Base-by-base conservation (phyloP, 495 filamentous ascomycete genomes). In the Usnea hakonensis region DNA sequence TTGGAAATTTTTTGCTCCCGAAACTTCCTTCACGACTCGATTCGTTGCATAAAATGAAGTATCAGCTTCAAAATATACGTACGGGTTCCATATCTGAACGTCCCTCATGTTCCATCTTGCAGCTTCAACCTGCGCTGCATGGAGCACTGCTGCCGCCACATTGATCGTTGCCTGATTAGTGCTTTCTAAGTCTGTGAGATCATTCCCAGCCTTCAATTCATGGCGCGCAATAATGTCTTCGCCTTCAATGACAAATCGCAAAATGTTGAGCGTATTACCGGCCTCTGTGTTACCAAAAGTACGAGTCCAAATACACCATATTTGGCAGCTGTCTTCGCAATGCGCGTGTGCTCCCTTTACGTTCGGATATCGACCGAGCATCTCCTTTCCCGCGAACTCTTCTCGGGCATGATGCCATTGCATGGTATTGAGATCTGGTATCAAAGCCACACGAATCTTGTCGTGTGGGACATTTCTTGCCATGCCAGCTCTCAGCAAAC, bases 391-490 rank as follows among this genome's bases (percentile, higher is more conserved):
- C 61, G 91, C 87, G 70, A 90, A 96, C 43, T 95, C 89, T 76
- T 97, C 92, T 40, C 94, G 82, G 33, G 84, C 81, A 72, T 91
- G 83, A 70, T 96, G 91, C 93, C 94, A 98, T 60, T 83, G 75
- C 67, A 93, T 80, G 13, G 87, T 82, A 33, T 88, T 81, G 55
- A 83, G 75, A 63, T 91, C 84, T 3, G 94, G 94, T 41, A 88
- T 61, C 17, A 96, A 74, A 0, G 91, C 88, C 4, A 94, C 81
- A 26, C 75, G 73, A 5, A 73, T 79, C 32, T 76, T 79, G 26
- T 66, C 65, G 11, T 41, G 28, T 11, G 65, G 41, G 48, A 61
- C 64, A 5, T 62, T 58, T 16, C 71, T 36, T 10, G 54, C 56
- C 16, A 88, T 55, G 23, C 67, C 58, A 23, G 64, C 63, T 26